Evolutionary conservation across 768 basidiomycete species (phyloP).

Genomic region (Tricholoma furcatifolium): DNA sequence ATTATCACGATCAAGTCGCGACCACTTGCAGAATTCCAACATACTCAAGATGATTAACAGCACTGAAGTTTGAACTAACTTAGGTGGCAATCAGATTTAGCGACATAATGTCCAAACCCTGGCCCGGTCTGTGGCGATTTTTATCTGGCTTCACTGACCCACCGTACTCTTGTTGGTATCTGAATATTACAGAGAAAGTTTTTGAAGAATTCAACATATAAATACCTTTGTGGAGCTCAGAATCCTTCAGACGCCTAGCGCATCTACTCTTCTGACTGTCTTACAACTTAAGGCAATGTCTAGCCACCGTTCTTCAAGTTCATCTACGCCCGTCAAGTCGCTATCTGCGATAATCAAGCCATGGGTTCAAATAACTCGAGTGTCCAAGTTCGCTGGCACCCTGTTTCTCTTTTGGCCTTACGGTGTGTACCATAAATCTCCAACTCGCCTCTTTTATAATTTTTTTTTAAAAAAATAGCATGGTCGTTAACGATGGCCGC

Average conservation of each 20-base stretch:
- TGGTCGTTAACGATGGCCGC: conserved; percentile 20
- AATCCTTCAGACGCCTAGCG: not conserved
- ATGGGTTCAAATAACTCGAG: conserved; percentile 18
- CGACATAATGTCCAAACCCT: not conserved
- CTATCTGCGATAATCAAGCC: conserved; percentile 11
- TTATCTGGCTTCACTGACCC: not conserved
- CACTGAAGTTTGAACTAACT: no score
- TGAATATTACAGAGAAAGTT: no score
- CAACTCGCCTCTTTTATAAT: not conserved
- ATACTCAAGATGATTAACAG: not conserved
- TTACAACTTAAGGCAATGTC: conserved; percentile 6
- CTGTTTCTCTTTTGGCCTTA: conserved; percentile 22
- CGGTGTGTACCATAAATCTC: not conserved
- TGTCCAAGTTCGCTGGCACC: conserved; percentile 20
- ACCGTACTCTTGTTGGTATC: not conserved
- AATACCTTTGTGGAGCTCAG: not conserved
- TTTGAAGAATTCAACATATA: no score
- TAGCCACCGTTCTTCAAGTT: conserved; percentile 6
- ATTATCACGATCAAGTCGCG: no score
- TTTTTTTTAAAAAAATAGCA: conserved; percentile 4
- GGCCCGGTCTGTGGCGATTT: not conserved
- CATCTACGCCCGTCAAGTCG: conserved; percentile 8
- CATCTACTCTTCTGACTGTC: conserved; percentile 1
- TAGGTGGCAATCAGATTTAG: no score
- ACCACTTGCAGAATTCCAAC: no score